A percentile compares a stretch with the other conserved stretches of the same genome.
phyloP scores from a whole-genome alignment of 1,284 basidiomycete species.

The Cutaneotrichosporon cyanovorans region DNA sequence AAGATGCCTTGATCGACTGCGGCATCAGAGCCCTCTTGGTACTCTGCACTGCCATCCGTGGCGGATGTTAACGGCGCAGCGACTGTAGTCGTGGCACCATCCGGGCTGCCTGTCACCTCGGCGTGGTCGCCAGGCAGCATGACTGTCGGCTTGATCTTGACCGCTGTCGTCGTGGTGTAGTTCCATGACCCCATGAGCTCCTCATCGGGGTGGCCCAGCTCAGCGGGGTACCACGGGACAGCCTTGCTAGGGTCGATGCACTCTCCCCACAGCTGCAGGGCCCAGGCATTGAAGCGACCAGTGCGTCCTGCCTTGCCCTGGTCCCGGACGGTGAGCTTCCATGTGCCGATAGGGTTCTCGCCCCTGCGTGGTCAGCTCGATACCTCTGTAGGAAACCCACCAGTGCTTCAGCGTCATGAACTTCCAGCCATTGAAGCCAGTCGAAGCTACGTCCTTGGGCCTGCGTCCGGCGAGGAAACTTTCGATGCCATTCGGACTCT shows the following conservation, averaged over 20 bases:
- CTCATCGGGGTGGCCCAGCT: conserved; percentile 42
- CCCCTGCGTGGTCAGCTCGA: conserved; percentile 56
- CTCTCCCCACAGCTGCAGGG: conserved; percentile 90
- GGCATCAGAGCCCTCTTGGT: conserved; percentile 9
- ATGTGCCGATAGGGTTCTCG: conserved; percentile 84
- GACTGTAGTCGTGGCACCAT: background rate
- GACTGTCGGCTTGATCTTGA: conserved; percentile 75
- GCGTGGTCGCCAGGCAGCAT: conserved; percentile 80
- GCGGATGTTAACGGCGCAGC: background rate
- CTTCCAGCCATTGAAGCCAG: conserved; percentile 85
- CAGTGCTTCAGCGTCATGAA: conserved; percentile 99
- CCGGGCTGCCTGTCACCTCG: conserved; percentile 21
- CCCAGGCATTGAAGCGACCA: conserved; percentile 86
- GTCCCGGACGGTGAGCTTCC: conserved; percentile 83
- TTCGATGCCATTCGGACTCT: conserved; percentile 76
- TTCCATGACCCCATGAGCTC: conserved; percentile 35
- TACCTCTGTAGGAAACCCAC: conserved; percentile 49
- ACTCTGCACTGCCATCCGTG: conserved; percentile 25
- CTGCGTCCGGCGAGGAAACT: conserved; percentile 75
- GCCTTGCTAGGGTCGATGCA: conserved; percentile 64
- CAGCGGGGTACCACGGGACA: conserved; percentile 52
- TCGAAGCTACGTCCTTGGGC: conserved; percentile 58
- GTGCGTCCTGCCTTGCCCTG: conserved; percentile 55
- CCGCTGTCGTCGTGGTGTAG: conserved; percentile 48
- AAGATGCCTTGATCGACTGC: conserved; percentile 73